Conservation (phyloP, 352 stramenopile genomes). For the Phytophthora megakarya region DNA sequence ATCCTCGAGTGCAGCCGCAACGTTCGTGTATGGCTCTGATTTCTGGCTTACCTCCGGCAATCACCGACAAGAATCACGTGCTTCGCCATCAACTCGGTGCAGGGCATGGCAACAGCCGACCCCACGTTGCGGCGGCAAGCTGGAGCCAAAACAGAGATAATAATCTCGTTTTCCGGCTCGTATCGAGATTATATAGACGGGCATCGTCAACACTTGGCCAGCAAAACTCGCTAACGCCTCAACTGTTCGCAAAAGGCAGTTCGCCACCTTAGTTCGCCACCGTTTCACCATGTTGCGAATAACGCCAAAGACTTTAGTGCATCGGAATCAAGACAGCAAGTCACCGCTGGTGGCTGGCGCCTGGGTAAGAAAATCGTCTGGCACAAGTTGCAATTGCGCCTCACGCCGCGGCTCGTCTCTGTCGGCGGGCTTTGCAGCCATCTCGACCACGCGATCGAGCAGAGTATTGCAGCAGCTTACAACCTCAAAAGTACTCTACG, state of each 20-base stretch:
- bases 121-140: neutral
- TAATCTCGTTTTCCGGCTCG: no score
- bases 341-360: conserved; percentile 16
- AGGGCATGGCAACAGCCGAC: conserved; percentile 18
- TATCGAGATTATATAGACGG: no score
- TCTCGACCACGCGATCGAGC: conserved; percentile 11
- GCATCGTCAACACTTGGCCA: conserved; percentile 10
- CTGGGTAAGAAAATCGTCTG: conserved; percentile 24
- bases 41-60: conserved; percentile 24
- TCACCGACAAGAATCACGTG: conserved; percentile 27
- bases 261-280: neutral
- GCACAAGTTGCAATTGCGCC: conserved; percentile 7
- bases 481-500: no score
- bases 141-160: conserved; percentile 10
- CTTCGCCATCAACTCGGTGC: conserved; percentile 24
- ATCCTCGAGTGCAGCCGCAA: conserved; percentile 14
- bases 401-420: conserved; percentile 12
- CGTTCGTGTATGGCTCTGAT: conserved; percentile 19
- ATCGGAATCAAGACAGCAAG: neutral
- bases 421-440: conserved; percentile 20
- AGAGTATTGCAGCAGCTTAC: no score
- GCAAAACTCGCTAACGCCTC: conserved; percentile 3
- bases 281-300: neutral
- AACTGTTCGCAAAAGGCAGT: neutral
- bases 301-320: neutral